Evolutionary conservation across 371 early-diverging fungal species (phyloP).

Genomic region (Actinomortierella ambigua): DNA sequence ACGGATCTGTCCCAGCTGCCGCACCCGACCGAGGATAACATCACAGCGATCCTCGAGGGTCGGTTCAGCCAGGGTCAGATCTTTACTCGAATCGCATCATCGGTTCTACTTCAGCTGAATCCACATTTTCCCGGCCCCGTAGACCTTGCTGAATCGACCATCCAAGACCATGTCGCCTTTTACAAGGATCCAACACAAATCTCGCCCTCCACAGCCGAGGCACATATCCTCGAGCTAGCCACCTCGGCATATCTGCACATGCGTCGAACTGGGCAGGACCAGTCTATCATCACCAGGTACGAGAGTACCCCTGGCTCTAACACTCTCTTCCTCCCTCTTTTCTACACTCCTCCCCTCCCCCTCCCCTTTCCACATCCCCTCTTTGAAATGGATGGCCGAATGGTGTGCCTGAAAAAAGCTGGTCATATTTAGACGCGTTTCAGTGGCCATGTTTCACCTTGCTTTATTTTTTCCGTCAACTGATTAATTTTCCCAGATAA

Average conservation of each 20-base stretch:
- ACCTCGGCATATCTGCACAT: constrained; percentile 77
- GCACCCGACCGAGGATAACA: constrained; percentile 36
- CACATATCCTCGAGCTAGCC: constrained; percentile 86
- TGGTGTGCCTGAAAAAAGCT: background rate
- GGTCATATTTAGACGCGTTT: background rate
- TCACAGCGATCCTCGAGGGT: constrained; percentile 56
- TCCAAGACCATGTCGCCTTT: constrained; percentile 76
- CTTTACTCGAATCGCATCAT: constrained; percentile 68
- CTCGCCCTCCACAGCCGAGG: constrained; percentile 31
- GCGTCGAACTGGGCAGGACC: constrained; percentile 87
- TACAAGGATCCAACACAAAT: constrained; percentile 61
- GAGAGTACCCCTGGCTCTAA: background rate
- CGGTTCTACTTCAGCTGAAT: constrained; percentile 62
- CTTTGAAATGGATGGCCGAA: background rate
- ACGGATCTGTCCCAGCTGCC: constrained; percentile 38
- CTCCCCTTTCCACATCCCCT: background rate
- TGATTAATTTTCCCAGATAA: constrained; percentile 3
- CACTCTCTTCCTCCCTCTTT: constrained; percentile 13
- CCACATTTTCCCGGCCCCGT: constrained; percentile 51
- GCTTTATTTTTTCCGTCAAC: background rate
- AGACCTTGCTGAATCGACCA: constrained; percentile 62
- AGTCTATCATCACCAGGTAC: constrained; percentile 74
- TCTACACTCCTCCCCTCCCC: background rate
- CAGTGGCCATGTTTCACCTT: background rate
- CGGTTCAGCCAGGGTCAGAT: constrained; percentile 63